Conservation (phyloP, 345 rosid genomes). For the Murraya koenigii region DNA sequence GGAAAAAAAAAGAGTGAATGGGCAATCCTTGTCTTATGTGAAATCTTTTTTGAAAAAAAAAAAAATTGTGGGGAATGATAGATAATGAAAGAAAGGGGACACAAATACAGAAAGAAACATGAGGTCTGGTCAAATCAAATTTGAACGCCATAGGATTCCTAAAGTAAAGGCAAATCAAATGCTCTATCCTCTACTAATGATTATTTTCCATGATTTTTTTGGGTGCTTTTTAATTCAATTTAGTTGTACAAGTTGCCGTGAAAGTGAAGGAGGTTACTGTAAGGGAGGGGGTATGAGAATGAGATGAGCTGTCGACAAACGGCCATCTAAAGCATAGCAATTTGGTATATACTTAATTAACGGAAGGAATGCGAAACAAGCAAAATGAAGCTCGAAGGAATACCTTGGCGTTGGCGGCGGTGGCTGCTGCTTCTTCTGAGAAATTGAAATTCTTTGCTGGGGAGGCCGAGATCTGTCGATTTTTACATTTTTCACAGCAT, state of each 20-base stretch:
- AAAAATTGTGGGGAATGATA: too few species aligned
- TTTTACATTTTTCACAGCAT: background rate
- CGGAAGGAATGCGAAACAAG: background rate
- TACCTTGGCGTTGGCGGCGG: conserved; percentile 17
- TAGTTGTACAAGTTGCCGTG: background rate
- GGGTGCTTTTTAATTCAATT: background rate
- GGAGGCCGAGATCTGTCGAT: conserved; percentile 42
- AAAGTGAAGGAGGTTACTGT: conserved; percentile 11
- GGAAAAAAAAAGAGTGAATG: background rate
- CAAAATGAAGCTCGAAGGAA: background rate
- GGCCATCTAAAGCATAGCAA: background rate
- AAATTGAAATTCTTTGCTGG: conserved; percentile 22
- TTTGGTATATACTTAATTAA: background rate
- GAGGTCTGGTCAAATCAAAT: conserved; percentile 1
- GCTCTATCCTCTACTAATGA: too few species aligned
- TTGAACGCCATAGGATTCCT: conserved; percentile 45
- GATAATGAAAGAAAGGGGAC: background rate
- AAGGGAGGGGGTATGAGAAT: background rate
- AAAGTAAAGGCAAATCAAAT: background rate
- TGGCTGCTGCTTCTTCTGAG: conserved; percentile 19
- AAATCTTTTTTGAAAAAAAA: too few species aligned
- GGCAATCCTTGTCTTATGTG: conserved; percentile 1
- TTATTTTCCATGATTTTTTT: too few species aligned
- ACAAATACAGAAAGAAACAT: background rate
- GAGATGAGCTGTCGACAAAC: background rate